Percentiles rank a stretch among this genome's conserved stretches.
phyloP scores from a whole-genome alignment of 163 green algal genomes.

The Scenedesmus sp. region DNA sequence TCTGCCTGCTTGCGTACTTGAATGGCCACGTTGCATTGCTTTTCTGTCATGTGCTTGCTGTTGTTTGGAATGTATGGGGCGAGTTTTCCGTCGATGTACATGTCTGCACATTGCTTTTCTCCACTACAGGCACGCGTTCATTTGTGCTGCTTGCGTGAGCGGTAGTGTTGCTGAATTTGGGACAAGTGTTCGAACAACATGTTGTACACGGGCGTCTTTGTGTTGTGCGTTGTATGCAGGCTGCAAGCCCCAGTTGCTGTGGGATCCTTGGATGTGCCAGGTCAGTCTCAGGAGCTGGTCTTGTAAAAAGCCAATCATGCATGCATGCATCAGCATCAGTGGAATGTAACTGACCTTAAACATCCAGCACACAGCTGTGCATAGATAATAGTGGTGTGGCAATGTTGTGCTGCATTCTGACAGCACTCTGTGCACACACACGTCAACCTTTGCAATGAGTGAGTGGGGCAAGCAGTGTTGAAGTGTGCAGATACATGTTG shows the following conservation, averaged over 20 bases:
- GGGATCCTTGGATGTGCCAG: not conserved
- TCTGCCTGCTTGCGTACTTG: not conserved
- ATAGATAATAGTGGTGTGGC: no score
- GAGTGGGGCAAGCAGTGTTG: no score
- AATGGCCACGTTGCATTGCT: not conserved
- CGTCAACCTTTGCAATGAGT: no score
- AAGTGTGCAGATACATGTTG: no score
- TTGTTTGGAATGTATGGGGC: not conserved
- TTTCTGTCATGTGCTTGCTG: not conserved
- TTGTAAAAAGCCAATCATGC: not conserved
- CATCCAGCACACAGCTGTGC: no score
- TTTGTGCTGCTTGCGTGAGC: not conserved
- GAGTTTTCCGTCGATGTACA: constrained; percentile 5
- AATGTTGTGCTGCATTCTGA: no score
- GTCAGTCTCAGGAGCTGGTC: not conserved
- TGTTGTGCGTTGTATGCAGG: not conserved
- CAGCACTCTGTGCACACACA: no score
- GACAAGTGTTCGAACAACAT: not conserved
- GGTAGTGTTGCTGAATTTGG: not conserved
- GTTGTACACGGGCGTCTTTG: not conserved
- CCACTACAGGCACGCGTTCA: not conserved
- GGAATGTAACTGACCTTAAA: no score
- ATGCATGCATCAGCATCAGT: no score
- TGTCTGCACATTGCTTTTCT: not conserved
- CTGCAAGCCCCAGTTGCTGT: not conserved